These are phyloP conservation scores for Aotearoamyces nothofagi DNA, from an alignment of 2,329 filamentous ascomycete species.

Conservation along the genomic window DNA sequence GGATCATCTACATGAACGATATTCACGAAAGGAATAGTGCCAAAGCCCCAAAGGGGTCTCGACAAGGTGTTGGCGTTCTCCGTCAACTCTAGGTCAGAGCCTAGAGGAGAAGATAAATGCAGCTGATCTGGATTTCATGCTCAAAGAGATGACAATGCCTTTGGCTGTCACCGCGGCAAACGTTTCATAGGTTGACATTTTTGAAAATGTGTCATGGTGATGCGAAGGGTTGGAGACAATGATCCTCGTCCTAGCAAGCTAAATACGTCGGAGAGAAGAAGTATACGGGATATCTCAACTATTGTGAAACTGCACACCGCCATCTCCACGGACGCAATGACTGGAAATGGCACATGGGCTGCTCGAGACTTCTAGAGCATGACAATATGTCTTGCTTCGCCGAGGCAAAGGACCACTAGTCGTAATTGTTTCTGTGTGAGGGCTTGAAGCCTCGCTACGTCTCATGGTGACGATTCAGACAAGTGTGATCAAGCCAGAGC, in stretches of 20 bases:
- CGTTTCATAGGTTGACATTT: constrained; percentile 28
- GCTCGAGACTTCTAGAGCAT: constrained; percentile 15
- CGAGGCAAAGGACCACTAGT: constrained; percentile 11
- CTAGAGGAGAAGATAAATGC: constrained; percentile 47
- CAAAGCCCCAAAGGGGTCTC: constrained; percentile 11
- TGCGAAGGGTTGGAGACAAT: constrained; percentile 29
- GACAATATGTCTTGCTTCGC: constrained; percentile 11
- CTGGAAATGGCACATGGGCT: constrained; percentile 5
- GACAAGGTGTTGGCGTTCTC: constrained; percentile 19
- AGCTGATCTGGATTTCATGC: constrained; percentile 42
- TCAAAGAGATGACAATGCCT: constrained; percentile 24
- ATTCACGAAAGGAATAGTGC: constrained; percentile 20
- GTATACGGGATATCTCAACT: constrained; percentile 31
- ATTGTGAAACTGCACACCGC: constrained; percentile 10
- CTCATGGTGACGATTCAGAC: constrained; percentile 35
- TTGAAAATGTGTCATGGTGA: constrained; percentile 13
- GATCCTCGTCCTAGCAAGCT: constrained; percentile 13
- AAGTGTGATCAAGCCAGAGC: constrained; percentile 27
- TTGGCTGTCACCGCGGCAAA: constrained; percentile 35
- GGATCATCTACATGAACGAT: constrained; percentile 43
- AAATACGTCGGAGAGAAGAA: constrained; percentile 21
- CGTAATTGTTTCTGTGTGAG: constrained; percentile 22
- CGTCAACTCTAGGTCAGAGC: constrained; percentile 13
- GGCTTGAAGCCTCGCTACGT: constrained; percentile 37
- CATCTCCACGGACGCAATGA: constrained; percentile 13